These are phyloP conservation scores for Avena insularis DNA, from an alignment of 176 grass and related monocot species.

Conservation along the genomic window DNA sequence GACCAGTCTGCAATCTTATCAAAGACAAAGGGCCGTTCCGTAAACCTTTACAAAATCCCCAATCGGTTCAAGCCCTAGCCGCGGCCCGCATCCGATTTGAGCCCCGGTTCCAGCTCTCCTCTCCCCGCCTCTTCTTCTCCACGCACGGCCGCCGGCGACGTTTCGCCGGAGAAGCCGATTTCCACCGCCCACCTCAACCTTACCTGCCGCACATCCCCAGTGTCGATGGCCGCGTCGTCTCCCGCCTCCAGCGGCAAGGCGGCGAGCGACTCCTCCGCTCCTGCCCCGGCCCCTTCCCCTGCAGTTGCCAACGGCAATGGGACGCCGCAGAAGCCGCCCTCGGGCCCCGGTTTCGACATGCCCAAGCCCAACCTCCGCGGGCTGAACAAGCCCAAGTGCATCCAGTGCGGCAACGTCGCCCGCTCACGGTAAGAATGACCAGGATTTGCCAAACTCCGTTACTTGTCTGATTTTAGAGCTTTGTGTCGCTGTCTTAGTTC, in stretches of 20 bases:
- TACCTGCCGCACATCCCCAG: background rate
- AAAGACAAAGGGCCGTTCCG: background rate
- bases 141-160: background rate
- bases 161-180: background rate
- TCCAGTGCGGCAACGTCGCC: slow-evolving; percentile 93
- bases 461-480: background rate
- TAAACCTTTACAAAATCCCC: background rate
- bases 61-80: slow-evolving; percentile 3
- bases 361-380: slow-evolving; percentile 85
- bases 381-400: slow-evolving; percentile 95
- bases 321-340: slow-evolving; percentile 58
- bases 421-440: slow-evolving; percentile 75
- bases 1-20: background rate
- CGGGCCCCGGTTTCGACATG: slow-evolving; percentile 57
- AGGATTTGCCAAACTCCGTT: background rate
- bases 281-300: slow-evolving; percentile 39
- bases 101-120: background rate
- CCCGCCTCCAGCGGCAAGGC: slow-evolving; percentile 43
- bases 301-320: slow-evolving; percentile 57
- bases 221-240: slow-evolving; percentile 30
- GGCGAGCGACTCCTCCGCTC: slow-evolving; percentile 36
- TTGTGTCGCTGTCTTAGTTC: background rate
- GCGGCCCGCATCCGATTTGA: background rate
- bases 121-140: background rate
- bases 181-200: background rate